Percentiles rank a stretch among this genome's conserved stretches.
Conservation (phyloP, 139 green algal species). For the Asterochloris erici region DNA sequence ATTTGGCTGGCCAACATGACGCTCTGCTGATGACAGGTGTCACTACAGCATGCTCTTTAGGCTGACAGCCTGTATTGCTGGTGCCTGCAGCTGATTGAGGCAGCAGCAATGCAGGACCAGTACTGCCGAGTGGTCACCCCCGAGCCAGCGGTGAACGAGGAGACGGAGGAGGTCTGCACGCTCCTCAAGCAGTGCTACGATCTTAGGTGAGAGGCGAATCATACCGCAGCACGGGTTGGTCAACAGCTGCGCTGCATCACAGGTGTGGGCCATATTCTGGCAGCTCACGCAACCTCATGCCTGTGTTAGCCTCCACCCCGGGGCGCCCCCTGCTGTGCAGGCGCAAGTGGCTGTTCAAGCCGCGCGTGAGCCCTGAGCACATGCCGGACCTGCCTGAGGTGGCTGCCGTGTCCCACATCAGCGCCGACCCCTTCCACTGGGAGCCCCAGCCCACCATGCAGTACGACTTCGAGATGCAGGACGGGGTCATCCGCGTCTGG, state of each 20-base stretch:
- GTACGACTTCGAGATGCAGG: conserved; percentile 76
- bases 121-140: conserved; percentile 67
- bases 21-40: background rate
- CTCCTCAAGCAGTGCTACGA: conserved; percentile 86
- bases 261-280: background rate
- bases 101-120: conserved; percentile 58
- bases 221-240: background rate
- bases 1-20: background rate
- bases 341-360: conserved; percentile 84
- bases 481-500: conserved; percentile 88
- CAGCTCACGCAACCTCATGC: no score
- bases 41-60: background rate
- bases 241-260: background rate
- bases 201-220: conserved; percentile 45
- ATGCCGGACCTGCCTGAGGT: conserved; percentile 54
- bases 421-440: conserved; percentile 64
- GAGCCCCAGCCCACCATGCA: conserved; percentile 35
- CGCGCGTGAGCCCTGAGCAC: conserved; percentile 26
- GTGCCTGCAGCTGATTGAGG: conserved; percentile 50
- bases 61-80: background rate
- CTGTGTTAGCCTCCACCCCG: no score
- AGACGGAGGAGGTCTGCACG: conserved; percentile 76
- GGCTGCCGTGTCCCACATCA: conserved; percentile 46
- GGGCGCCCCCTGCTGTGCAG: conserved; percentile 14
- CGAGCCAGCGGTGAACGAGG: conserved; percentile 58